A percentile compares a stretch with the other conserved stretches of the same genome.
These are phyloP conservation scores for Syzygium aqueum DNA, from an alignment of 345 rosid genomes.

Conservation along the genomic window DNA sequence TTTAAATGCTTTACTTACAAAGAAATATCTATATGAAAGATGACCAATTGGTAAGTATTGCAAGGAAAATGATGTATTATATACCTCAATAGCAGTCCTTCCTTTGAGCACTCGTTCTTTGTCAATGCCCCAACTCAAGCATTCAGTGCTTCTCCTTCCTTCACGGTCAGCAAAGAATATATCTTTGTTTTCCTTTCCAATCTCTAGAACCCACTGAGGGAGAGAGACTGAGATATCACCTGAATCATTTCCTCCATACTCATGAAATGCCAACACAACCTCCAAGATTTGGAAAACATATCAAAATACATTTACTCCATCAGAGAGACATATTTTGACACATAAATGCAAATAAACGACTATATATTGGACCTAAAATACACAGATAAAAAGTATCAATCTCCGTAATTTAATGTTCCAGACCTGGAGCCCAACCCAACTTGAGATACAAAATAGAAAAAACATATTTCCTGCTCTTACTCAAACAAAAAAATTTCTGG, in stretches of 20 bases:
- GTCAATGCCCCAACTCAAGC: conserved; percentile 84
- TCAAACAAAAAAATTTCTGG: not conserved
- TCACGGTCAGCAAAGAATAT: conserved; percentile 85
- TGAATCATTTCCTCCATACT: conserved; percentile 58
- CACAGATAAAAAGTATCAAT: not conserved
- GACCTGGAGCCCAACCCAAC: not conserved
- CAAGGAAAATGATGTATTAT: not conserved
- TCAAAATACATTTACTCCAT: conserved; percentile 4
- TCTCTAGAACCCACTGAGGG: conserved; percentile 90
- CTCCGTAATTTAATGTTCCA: not conserved
- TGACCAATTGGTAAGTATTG: not conserved
- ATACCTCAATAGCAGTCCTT: conserved; percentile 91
- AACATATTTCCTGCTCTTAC: not conserved
- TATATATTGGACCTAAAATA: not conserved
- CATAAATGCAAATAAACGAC: not conserved
- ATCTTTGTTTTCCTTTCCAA: conserved; percentile 82
- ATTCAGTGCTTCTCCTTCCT: conserved; percentile 81
- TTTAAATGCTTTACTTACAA: not conserved
- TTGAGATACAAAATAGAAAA: not conserved
- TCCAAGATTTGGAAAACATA: conserved; percentile 21
- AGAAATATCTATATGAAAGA: not conserved
- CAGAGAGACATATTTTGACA: not conserved
- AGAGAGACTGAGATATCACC: conserved; percentile 46
- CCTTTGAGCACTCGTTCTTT: conserved; percentile 84
- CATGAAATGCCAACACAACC: conserved; percentile 97